A percentile compares a stretch with the other conserved stretches of the same genome.
These are phyloP conservation scores for Sarocladiaceae sp. DNA, from an alignment of 2,329 filamentous ascomycete species.

Conservation along the genomic window DNA sequence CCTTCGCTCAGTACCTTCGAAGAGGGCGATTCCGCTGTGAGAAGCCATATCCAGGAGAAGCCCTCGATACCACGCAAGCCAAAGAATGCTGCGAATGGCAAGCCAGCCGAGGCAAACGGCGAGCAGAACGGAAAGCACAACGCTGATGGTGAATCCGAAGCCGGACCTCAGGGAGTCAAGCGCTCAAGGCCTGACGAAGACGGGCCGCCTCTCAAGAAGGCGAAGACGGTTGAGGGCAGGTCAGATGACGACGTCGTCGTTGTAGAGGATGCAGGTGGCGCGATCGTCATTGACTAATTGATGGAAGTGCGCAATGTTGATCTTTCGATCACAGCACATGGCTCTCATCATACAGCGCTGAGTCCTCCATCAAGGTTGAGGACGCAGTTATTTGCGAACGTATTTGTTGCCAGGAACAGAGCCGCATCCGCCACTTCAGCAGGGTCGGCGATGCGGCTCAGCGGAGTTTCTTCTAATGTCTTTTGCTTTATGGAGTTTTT, in stretches of 20 bases:
- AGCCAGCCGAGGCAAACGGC: constrained; percentile 35
- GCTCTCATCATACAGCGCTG: constrained; percentile 53
- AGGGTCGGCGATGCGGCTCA: constrained; percentile 59
- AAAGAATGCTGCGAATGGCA: constrained; percentile 31
- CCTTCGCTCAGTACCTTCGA: constrained; percentile 32
- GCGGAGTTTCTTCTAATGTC: constrained; percentile 53
- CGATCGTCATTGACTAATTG: constrained; percentile 62
- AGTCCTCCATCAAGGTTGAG: constrained; percentile 83
- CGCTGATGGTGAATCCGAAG: constrained; percentile 27
- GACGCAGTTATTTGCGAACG: constrained; percentile 83
- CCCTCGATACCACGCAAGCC: constrained; percentile 50
- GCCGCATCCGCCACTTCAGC: constrained; percentile 80
- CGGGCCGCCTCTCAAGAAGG: constrained; percentile 42
- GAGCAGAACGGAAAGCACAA: constrained; percentile 36
- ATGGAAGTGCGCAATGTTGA: background rate
- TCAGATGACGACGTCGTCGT: constrained; percentile 37
- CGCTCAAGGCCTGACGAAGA: constrained; percentile 39
- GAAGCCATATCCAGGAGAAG: constrained; percentile 37
- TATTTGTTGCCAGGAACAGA: constrained; percentile 70
- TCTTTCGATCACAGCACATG: background rate
- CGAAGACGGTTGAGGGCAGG: constrained; percentile 31
- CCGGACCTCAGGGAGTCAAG: constrained; percentile 37
- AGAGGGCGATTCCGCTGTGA: constrained; percentile 51
- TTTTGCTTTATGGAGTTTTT: constrained; percentile 32
- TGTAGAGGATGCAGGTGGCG: constrained; percentile 52